Evolutionary conservation across 1,284 basidiomycete species (phyloP).

Genomic region (Rhizoctonia solani): DNA sequence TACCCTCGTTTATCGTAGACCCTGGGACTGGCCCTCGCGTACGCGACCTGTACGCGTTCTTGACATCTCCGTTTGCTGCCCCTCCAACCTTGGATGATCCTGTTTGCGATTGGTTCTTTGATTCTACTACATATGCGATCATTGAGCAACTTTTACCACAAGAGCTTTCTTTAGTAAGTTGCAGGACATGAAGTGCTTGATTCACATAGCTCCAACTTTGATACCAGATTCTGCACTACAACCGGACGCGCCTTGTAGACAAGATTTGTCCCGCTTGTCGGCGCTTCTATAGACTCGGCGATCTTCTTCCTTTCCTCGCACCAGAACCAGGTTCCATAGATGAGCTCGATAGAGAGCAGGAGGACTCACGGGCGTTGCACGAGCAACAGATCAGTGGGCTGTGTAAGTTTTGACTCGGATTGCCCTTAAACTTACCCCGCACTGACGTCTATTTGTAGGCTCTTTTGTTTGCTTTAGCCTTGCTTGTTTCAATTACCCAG

Average conservation of each 20-base stretch:
- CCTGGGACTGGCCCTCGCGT: slow-evolving; percentile 77
- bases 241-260: slow-evolving; percentile 67
- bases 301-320: slow-evolving; percentile 57
- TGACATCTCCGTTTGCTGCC: slow-evolving; percentile 65
- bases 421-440: slow-evolving; percentile 6
- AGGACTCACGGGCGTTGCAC: slow-evolving; percentile 53
- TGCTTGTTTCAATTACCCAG: slow-evolving; percentile 65
- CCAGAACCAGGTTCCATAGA: slow-evolving; percentile 42
- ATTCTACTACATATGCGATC: slow-evolving; percentile 26
- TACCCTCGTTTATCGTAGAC: slow-evolving; percentile 64
- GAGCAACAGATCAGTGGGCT: slow-evolving; percentile 76
- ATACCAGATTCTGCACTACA: slow-evolving; percentile 78
- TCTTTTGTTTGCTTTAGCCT: slow-evolving; percentile 75
- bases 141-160: slow-evolving; percentile 62
- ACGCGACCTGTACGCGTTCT: slow-evolving; percentile 60
- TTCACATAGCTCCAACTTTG: not conserved
- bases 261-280: slow-evolving; percentile 77
- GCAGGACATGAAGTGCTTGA: not conserved
- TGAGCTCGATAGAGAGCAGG: slow-evolving; percentile 42
- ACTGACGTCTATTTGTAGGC: slow-evolving; percentile 49
- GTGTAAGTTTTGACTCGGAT: slow-evolving; percentile 54
- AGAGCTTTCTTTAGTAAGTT: slow-evolving; percentile 67
- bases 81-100: slow-evolving; percentile 62
- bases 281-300: slow-evolving; percentile 68
- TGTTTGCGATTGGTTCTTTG: slow-evolving; percentile 34